A percentile compares a stretch with the other conserved stretches of the same genome.
Conservation (phyloP, 192 early-diverging fungal species). For the Backusella morwellensis region DNA sequence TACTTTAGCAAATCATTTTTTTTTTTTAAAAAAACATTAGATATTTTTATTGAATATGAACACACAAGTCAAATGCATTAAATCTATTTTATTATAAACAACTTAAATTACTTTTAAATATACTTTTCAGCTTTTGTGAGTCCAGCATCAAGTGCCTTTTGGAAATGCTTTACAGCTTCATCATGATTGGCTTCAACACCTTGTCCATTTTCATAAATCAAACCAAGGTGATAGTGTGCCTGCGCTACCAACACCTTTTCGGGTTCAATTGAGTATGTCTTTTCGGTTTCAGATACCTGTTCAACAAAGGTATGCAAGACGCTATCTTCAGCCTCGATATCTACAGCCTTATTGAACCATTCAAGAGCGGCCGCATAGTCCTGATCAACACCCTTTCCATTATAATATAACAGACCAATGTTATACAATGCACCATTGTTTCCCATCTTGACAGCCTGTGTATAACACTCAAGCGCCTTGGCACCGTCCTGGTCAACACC, state of each 20-base stretch:
- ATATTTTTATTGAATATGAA: not conserved
- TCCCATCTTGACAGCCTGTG: not conserved
- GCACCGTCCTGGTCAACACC: not conserved
- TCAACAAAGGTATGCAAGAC: not conserved
- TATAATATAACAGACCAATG: not conserved
- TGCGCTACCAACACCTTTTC: not conserved
- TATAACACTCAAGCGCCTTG: not conserved
- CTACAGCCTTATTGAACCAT: not conserved
- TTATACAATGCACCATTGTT: not conserved
- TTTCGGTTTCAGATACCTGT: not conserved
- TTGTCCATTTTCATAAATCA: not conserved
- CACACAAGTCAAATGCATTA: not conserved
- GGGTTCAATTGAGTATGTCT: not conserved
- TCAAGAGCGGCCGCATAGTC: not conserved
- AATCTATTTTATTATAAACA: not conserved
- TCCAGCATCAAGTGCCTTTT: not conserved
- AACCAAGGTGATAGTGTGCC: not conserved
- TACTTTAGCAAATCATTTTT: not conserved
- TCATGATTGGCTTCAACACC: not conserved
- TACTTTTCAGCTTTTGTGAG: not conserved
- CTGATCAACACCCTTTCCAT: not conserved
- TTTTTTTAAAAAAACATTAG: not conserved
- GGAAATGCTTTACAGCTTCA: not conserved
- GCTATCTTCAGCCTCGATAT: not conserved
- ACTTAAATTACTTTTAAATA: not conserved